Percentiles rank a stretch among this genome's conserved stretches.
Evolutionary conservation across 192 early-diverging fungal genomes (phyloP).

Genomic region (Entrophospora sp.): DNA sequence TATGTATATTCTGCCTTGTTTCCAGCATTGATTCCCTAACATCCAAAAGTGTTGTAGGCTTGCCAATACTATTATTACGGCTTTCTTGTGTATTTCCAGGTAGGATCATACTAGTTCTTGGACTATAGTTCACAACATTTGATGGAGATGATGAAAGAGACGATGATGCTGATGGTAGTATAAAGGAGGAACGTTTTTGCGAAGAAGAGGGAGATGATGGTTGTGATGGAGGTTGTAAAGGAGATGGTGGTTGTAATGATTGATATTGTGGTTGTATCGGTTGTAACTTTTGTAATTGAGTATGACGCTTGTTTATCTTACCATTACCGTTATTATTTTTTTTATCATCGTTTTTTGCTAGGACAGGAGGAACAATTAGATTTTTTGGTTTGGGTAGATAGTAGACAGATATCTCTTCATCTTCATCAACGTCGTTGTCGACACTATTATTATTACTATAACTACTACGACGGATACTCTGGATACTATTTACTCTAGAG

Average conservation of each 20-base stretch:
- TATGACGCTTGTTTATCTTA: too few species aligned
- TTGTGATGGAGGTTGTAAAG: neutral
- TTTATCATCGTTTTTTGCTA: neutral
- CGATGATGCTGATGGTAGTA: too few species aligned
- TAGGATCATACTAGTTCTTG: neutral
- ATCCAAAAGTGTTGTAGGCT: conserved; percentile 7
- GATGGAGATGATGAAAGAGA: too few species aligned
- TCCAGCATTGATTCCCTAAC: conserved; percentile 9
- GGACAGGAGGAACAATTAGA: neutral
- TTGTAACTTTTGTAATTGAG: neutral
- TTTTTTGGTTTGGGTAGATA: neutral
- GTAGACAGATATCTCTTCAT: too few species aligned
- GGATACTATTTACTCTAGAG: too few species aligned
- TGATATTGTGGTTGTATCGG: neutral
- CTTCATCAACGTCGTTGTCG: too few species aligned
- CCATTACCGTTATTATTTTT: too few species aligned
- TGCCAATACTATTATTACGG: neutral
- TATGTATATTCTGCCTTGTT: neutral
- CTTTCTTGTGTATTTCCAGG: neutral
- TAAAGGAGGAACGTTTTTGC: too few species aligned
- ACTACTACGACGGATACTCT: too few species aligned
- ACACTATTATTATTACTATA: too few species aligned
- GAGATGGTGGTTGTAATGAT: too few species aligned
- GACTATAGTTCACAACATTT: neutral
- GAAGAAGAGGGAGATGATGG: too few species aligned